A percentile compares a stretch with the other conserved stretches of the same genome.
Evolutionary conservation across 768 basidiomycete genomes (phyloP).

Genomic region (Russula abietina): DNA sequence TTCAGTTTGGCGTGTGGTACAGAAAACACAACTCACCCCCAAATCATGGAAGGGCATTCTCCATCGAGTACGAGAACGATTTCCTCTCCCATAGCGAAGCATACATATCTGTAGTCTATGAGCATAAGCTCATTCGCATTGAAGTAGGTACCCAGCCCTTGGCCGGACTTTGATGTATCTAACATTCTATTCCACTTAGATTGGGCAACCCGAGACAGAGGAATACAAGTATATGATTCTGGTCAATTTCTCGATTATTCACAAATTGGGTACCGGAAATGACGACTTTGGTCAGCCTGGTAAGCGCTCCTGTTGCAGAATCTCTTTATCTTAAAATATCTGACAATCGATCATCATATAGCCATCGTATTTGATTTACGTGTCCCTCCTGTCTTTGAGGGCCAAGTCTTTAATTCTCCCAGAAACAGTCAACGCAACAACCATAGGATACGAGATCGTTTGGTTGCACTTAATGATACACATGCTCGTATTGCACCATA

Average conservation of each 20-base stretch:
- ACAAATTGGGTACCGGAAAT: constrained; percentile 13
- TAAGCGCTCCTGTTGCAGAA: background rate
- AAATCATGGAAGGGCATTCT: constrained; percentile 40
- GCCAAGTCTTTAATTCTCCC: constrained; percentile 41
- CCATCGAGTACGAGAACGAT: constrained; percentile 61
- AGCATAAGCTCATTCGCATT: constrained; percentile 59
- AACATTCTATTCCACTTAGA: background rate
- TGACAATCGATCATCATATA: background rate
- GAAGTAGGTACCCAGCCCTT: constrained; percentile 38
- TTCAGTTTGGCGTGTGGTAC: constrained; percentile 65
- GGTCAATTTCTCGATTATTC: constrained; percentile 20
- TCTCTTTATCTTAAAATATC: too few relatives aligned
- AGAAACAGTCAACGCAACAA: constrained; percentile 25
- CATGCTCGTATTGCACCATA: constrained; percentile 62
- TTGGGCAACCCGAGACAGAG: constrained; percentile 18
- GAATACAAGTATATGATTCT: constrained; percentile 10
- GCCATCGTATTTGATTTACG: constrained; percentile 21
- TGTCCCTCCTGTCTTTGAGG: constrained; percentile 59
- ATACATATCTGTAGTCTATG: constrained; percentile 58
- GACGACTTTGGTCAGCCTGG: constrained; percentile 3
- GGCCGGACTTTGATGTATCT: too few relatives aligned
- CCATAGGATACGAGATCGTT: constrained; percentile 48
- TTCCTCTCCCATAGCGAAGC: constrained; percentile 41
- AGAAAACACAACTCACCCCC: constrained; percentile 27
- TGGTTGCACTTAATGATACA: constrained; percentile 49